Evolutionary conservation across 805 yeast species (phyloP), one percentile per base, ranked within the genome.

Genomic region (Yarrowia deformans): DNA sequence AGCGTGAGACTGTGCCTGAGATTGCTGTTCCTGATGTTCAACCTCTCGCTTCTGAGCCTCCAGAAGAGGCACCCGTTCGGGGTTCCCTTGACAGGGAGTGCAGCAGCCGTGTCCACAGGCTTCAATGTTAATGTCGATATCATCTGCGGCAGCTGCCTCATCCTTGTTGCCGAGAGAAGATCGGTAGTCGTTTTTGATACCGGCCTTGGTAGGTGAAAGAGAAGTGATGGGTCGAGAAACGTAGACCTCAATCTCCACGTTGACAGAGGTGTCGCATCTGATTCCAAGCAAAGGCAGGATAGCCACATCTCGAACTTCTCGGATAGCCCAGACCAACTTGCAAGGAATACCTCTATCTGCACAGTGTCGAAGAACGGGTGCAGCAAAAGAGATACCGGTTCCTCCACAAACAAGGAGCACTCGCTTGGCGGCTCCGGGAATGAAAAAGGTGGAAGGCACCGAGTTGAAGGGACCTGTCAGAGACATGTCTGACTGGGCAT

Each of bases 241-340:
- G 35, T 66, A 66, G 29, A 66, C 61, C 34, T 66, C 69, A 14
- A 66, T 66, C 16, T 66, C 69, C n/a, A 66, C 69, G 34, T 66
- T 54, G 63, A 66, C 69, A 5, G 61, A 52, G 13, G 69, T 66
- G 52, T 66, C 69, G 8, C 69, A 66, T 50, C 78, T 81, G n/a
- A 81, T 78, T 40, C 84, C 84, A 9, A 97, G 91, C 5, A 93
- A 89, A 46, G 90, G 86, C 73, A 87, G 88, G 37, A 91, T 90
- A 71, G 89, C 95, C 72, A 91, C 84, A 49, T 93, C 94, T 83
- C 86, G 72, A 85, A 81, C 52, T 74, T 93, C 97, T 73, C 93
- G 84, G 18, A 91, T 86, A 13, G 92, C 95, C 98, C 98, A 94
- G 1, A 94, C 83, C 70, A 94, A 83, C 72, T 90, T 88, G 12